Base-by-base conservation (phyloP, 2,329 filamentous ascomycete species). In the Trichoderma brevicompactum region DNA sequence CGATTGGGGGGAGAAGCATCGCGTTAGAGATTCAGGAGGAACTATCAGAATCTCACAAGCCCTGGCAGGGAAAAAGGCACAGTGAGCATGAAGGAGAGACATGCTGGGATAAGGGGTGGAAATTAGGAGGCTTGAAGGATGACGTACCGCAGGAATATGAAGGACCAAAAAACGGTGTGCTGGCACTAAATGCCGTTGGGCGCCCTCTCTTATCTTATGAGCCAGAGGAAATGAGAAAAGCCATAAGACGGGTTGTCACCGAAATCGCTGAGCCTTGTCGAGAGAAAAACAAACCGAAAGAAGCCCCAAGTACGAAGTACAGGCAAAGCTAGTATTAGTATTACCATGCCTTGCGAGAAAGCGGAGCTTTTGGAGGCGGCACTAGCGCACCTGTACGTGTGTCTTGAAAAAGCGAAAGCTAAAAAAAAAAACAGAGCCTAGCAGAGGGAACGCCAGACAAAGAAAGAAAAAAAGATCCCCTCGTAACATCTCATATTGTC, bases 251-350 rank as follows among this genome's bases (percentile, higher is more conserved):
- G 13, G 49, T 7, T 60, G 36, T 34, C 56, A 60, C 32, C 44
- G 13, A 50, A 17, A 19, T 38, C 43, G 55, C 55, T 38, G 55
- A 59, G 55, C 32, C 38, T n/a, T 15, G 15, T 32, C 38, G 7
- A 56, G 36, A 36, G 8, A 23, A 17, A 58, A 23, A 7, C n/a
- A 36, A 36, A 28, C 19, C 56, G 19, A 50, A 56, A 49, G 36
- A 12, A 32, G 19, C n/a, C 28, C 54, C 54, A 50, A 34, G 48
- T 28, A n/a, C n/a, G n/a, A 50, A 34, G 48, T 28, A 28, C 12
- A 52, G 58, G 36, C 44, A 61, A 36, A 61, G 46, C 58, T 50
- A 50, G 44, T 61, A 61, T 61, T 50, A 61, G 46, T 61, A 61
- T 52, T 34, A 38, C 48, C 58, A 52, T 62, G 48, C 58, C 58